Evolutionary conservation across 2,329 filamentous ascomycete species (phyloP), one percentile per base, ranked within the genome.

Genomic region (Penicillium sp.): DNA sequence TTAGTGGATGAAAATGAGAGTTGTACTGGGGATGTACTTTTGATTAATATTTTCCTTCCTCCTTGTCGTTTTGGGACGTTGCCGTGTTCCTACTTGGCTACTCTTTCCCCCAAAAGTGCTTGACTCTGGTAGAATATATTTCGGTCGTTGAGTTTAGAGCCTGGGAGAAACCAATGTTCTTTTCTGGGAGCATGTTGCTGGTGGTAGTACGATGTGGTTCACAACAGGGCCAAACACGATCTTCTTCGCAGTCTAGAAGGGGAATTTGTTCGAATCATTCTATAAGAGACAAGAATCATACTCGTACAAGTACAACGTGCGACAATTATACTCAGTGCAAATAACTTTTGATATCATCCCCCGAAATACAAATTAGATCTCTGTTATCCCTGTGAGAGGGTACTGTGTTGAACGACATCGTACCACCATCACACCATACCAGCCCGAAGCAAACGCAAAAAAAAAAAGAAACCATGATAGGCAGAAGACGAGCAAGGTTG

Each of bases 1-100:
- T 69, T 26, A 71, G 67, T 69, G 65, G 69, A 65, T 70, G 68
- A 68, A 67, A 69, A 69, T 69, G 69, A 69, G 68, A 68, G 62
- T 68, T 54, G 51, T 50, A 63, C 49, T 56, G 63, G 60, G 60
- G 64, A 63, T 66, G 54, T 66, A 63, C 50, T 65, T 64, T 68
- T 65, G 59, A 60, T 26, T 60, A 47, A 56, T 40, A 59, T 55
- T 58, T 35, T 60, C 24, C 24, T 59, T 28, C 28, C 17, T 49
- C 5, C 51, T 28, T 35, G n/a, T 24, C 26, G 12, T 15, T 40
- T 33, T 19, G 22, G 15, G 24, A 49, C 5, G 5, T 49, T 8
- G n/a, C n/a, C n/a, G 6, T 30, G 3, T 30, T 12, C 5, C 13
- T 28, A 17, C 7, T 28, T 13, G n/a, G 28, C 44, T 6, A 33